Base-by-base conservation (phyloP, 805 yeast species). In the Lipomyces anomalus region DNA sequence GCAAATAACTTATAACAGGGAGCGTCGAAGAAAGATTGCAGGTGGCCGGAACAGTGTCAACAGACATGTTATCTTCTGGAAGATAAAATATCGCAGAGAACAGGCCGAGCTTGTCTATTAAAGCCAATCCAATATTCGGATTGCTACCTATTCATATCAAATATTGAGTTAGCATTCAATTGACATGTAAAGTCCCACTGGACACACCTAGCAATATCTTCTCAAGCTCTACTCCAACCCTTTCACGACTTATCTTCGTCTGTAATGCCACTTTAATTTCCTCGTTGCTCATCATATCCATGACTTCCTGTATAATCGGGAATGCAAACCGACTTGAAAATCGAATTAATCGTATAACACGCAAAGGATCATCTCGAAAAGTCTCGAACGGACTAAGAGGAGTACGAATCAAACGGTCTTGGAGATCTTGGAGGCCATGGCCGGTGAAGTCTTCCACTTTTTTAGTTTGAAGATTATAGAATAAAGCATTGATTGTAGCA, bases 401-500 rank as follows among this genome's bases (percentile, higher is more conserved):
- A 0, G 98, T 92, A 44, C 95, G 70, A 46, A 92, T 68, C 0
- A 87, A 63, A 0, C 95, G 95, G 22, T 67, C 52, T 35, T 71
- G 55, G 52, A 92, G 68, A 63, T 92, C 99, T 5, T 72, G 61
- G 4, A 89, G 59, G 0, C 99, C 99, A 18, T 64, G 57, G 0
- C 75, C 76, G 0, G 98, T 92, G 49, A 82, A 78, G 64, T 92
- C 99, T 62, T 92, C 99, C 21, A 92, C 79, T 47, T 72, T 55
- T 11, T 70, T 70, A 4, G 79, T 75, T 43, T 74, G 74, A 42
- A 92, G 73, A 63, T 92, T 92, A 65, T 83, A 92, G 60, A 92
- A 92, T 21, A 92, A 67, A 0, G 98, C 95, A 63, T 92, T 92
- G 43, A 92, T 67, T 0, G 98, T 92, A 1, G 97, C 97, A 67